Conservation (phyloP, 495 filamentous ascomycete genomes). For the Penicillium daleae region DNA sequence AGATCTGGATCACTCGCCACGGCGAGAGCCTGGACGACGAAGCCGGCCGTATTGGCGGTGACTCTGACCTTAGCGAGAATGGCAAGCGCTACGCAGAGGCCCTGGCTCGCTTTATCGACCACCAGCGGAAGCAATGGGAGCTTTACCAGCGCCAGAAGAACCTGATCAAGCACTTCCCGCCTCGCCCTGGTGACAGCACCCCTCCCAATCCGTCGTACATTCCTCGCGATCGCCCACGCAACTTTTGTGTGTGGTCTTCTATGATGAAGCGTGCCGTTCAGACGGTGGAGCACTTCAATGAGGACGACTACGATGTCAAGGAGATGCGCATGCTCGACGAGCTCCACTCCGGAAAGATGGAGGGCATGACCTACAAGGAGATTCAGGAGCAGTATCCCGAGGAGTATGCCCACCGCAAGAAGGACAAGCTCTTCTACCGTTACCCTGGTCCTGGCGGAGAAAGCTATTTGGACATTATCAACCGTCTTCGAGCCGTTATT, state of each 20-base stretch:
- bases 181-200: constrained; percentile 83
- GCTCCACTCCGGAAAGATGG: constrained; percentile 87
- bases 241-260: constrained; percentile 97
- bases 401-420: constrained; percentile 73
- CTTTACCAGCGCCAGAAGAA: constrained; percentile 74
- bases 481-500: constrained; percentile 91
- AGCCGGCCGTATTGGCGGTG: constrained; percentile 78
- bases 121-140: constrained; percentile 76
- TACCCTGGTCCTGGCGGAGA: constrained; percentile 96
- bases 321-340: constrained; percentile 98
- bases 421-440: constrained; percentile 88
- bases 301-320: constrained; percentile 97
- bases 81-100: constrained; percentile 73
- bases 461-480: constrained; percentile 95
- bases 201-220: constrained; percentile 89
- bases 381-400: constrained; percentile 74
- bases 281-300: constrained; percentile 85
- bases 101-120: constrained; percentile 75
- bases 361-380: constrained; percentile 92
- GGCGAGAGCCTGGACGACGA: constrained; percentile 84
- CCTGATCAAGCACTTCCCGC: constrained; percentile 73
- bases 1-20: constrained; percentile 98
- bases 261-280: constrained; percentile 89
- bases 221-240: constrained; percentile 64
- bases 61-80: constrained; percentile 77